Evolutionary conservation across 2,329 filamentous ascomycete genomes (phyloP), one percentile per base, ranked within the genome.

Genomic region (Colletotrichum aenigma): DNA sequence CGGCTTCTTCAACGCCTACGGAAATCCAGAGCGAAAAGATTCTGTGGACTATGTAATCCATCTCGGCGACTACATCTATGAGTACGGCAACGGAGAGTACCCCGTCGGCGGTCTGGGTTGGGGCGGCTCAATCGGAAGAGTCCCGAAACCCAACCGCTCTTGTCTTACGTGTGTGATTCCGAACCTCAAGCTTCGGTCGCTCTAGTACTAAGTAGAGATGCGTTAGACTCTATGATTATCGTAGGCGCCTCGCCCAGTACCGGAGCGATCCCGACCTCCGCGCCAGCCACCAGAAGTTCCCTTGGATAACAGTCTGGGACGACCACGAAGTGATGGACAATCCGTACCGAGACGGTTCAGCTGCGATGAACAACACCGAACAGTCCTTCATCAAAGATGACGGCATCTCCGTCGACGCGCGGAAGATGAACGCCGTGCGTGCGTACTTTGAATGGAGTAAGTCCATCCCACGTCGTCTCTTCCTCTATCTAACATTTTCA

Each of bases 391-490:
- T 91, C 32, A 86, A 88, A 64, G 88, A 91, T 70, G 89, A 89
- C 5, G 86, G 87, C 16, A 88, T 94, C n/a, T 91, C 88, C 36
- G 91, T 94, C 16, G 93, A 94, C 78, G 91, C 93, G 81, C 89
- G 93, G 77, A 95, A 94, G 85, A 92, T 94, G 87, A 94, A 94
- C 69, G 93, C 93, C 2, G 93, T 95, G 3, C 87, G 93, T 38
- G 92, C 93, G 1, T 93, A 93, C 79, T 94, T 94, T 73, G 92
- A 94, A 80, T 93, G 91, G 90, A 81, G 82, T 79, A 18, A n/a
- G 38, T 26, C 2, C 26, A 36, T 6, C 7, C n/a, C n/a, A 0
- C 16, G 1, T 10, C 4, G 1, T 9, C 15, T 6, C 7, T 15
- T 6, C 4, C 13, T 36, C 34, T 15, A 3, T 1, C 34, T 36